These are phyloP conservation scores for Rhodotorula sphaerocarpa DNA, from an alignment of 768 basidiomycete species.

Conservation along the genomic window DNA sequence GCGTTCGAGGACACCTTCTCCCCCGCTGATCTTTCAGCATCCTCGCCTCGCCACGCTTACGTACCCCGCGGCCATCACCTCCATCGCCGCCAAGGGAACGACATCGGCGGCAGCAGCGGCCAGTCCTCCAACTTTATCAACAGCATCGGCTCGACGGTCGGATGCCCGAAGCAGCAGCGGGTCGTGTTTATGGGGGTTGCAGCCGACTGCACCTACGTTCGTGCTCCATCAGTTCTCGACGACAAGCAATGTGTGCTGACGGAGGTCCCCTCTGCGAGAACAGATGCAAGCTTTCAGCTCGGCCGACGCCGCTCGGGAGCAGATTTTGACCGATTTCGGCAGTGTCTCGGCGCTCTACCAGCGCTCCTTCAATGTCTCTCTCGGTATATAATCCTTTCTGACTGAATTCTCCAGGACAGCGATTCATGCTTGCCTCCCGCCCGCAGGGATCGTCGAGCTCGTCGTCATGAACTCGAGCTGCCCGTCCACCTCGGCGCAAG, in stretches of 20 bases:
- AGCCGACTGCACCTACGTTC: conserved; percentile 71
- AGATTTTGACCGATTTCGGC: conserved; percentile 53
- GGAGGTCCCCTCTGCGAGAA: no score
- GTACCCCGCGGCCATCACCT: conserved; percentile 40
- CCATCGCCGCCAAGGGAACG: conserved; percentile 27
- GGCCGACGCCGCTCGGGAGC: conserved; percentile 58
- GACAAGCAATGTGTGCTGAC: not conserved
- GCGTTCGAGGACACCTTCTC: not conserved
- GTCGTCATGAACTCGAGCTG: conserved; percentile 64
- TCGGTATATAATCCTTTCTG: conserved; percentile 47
- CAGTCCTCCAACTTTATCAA: conserved; percentile 54
- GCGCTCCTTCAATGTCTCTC: conserved; percentile 71
- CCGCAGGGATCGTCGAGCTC: conserved; percentile 57
- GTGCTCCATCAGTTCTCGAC: not conserved
- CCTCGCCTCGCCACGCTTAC: conserved; percentile 53
- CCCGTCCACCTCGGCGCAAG: conserved; percentile 52
- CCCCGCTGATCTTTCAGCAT: conserved; percentile 5
- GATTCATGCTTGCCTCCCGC: not conserved
- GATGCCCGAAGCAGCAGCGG: conserved; percentile 66
- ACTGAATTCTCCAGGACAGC: no score
- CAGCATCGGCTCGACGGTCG: conserved; percentile 59
- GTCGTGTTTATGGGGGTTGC: conserved; percentile 78
- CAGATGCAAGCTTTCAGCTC: conserved; percentile 46
- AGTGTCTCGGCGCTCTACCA: conserved; percentile 44
- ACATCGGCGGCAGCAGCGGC: conserved; percentile 40